phyloP scores from a whole-genome alignment of 2,329 filamentous ascomycete genomes.

The Bipolaris zeicola region DNA sequence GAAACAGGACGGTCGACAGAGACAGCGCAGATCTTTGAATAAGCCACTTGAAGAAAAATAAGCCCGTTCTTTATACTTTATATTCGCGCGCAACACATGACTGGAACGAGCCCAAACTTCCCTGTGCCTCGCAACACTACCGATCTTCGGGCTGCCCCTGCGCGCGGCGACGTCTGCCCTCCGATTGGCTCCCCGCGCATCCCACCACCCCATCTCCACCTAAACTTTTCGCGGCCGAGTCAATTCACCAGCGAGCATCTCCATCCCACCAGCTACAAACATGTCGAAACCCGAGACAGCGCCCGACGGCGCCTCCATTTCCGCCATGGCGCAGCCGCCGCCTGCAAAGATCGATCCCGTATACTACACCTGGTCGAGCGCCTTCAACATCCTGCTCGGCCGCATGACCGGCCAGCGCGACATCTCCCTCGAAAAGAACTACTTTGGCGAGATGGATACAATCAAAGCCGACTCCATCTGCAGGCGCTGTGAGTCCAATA shows the following conservation, averaged over 20 bases:
- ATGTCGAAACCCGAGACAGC: conserved; percentile 39
- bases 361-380: conserved; percentile 73
- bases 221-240: conserved; percentile 29
- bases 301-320: conserved; percentile 36
- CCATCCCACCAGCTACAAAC: not conserved
- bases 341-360: conserved; percentile 40
- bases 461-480: conserved; percentile 79
- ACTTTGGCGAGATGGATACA: conserved; percentile 76
- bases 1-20: not conserved
- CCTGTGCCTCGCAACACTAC: conserved; percentile 7
- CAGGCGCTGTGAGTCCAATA: conserved; percentile 77
- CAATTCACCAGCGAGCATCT: conserved; percentile 6
- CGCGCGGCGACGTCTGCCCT: conserved; percentile 19
- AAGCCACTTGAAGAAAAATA: not conserved
- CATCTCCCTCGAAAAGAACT: conserved; percentile 57
- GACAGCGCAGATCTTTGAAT: no score
- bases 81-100: conserved; percentile 20
- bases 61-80: not conserved
- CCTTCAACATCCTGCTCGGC: conserved; percentile 81
- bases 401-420: conserved; percentile 49
- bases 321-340: conserved; percentile 25
- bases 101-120: conserved; percentile 21
- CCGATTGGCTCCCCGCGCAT: conserved; percentile 33
- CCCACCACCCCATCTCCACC: conserved; percentile 14
- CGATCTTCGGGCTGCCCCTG: conserved; percentile 16